These are phyloP conservation scores for Leccinum subgranulosum DNA, from an alignment of 768 basidiomycete genomes.

Conservation along the genomic window DNA sequence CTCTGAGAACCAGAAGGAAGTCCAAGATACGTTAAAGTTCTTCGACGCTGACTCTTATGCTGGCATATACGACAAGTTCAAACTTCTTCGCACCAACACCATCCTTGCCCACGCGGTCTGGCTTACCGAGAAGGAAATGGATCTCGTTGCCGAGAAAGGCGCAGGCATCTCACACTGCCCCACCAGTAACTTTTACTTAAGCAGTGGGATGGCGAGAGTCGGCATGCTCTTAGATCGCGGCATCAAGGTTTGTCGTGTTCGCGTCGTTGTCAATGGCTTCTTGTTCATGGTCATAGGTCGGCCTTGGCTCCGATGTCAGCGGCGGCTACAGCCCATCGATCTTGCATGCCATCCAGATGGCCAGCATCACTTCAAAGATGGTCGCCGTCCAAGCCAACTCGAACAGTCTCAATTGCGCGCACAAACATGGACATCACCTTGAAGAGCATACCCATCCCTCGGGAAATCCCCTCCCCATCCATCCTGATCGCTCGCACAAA, in stretches of 20 bases:
- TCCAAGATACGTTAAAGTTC: conserved; percentile 58
- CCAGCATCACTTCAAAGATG: conserved; percentile 80
- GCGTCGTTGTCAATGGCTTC: conserved; percentile 6
- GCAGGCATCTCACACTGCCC: conserved; percentile 93
- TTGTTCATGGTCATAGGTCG: conserved; percentile 52
- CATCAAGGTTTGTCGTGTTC: conserved; percentile 61
- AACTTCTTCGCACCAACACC: conserved; percentile 74
- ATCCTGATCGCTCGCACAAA: neutral
- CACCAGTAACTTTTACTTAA: conserved; percentile 88
- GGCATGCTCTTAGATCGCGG: conserved; percentile 78
- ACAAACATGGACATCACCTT: neutral
- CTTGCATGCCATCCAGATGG: conserved; percentile 67
- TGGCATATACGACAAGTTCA: conserved; percentile 74
- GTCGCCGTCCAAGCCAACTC: conserved; percentile 45
- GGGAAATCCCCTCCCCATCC: neutral
- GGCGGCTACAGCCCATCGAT: conserved; percentile 87
- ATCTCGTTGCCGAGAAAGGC: conserved; percentile 57
- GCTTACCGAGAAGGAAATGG: conserved; percentile 69
- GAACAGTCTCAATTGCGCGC: neutral
- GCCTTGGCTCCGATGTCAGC: conserved; percentile 90
- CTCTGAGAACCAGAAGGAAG: conserved; percentile 76
- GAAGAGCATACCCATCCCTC: neutral
- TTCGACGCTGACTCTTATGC: conserved; percentile 76
- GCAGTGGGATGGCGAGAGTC: conserved; percentile 80
- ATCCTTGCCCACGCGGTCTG: conserved; percentile 88